Evolutionary conservation across 257 asterid genomes (phyloP), one percentile per base, ranked within the genome.

Genomic region (Solanum okadae): DNA sequence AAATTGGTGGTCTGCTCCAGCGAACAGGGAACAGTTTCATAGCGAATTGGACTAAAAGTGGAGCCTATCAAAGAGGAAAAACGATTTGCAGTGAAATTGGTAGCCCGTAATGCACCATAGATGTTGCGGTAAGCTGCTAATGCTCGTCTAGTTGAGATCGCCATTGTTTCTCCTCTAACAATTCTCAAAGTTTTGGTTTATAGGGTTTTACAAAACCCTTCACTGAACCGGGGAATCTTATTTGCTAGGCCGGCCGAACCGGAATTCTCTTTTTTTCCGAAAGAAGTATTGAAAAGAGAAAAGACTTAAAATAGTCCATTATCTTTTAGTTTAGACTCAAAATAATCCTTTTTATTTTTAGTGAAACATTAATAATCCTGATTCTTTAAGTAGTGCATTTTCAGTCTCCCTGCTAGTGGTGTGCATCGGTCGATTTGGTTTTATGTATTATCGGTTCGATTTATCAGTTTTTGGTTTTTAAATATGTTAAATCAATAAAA

Each of bases 121-220:
- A 93, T 8, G 65, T 37, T 89, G 52, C 81, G 89, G 83, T 88
- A 95, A 61, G 93, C 90, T 70, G 88, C n/a, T 25, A 96, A 77
- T 86, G 97, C 93, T 82, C 98, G 95, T 76, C 97, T 91, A 20
- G 92, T 86, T 23, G 89, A 88, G 84, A 90, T 89, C 90, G 95
- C 94, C 98, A 96, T 96, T 76, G 88, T 33, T 85, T 71, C 20
- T 27, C 31, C 56, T 68, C 20, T 83, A 34, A 16, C 12, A 44
- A n/a, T n/a, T 40, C 52, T 65, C 31, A 12, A 56, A 3, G 70
- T 13, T 33, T 35, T 11, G 27, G 27, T 44, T 40, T 13, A 18
- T 84, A 85, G 90, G 92, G 91, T 87, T 89, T 90, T 89, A 22
- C 38, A 14, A 87, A 87, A 87, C 68, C 90, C 87, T 34, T 22